Percentiles rank a stretch among this genome's conserved stretches.
These are phyloP conservation scores for Solanum hybrid DNA, from an alignment of 305 asterid species.

Conservation along the genomic window DNA sequence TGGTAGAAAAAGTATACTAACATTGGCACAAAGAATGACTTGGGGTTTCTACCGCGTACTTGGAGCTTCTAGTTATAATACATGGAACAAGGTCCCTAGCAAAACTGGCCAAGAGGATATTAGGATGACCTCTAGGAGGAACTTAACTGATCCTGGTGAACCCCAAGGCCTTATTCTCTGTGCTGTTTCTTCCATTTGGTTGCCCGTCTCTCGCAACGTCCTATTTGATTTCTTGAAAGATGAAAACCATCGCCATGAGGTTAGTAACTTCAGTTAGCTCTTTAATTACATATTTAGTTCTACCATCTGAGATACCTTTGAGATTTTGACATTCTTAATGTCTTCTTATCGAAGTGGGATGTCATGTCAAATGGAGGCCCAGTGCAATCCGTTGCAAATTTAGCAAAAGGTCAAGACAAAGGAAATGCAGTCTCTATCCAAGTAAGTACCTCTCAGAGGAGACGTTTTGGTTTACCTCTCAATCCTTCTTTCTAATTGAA, in stretches of 20 bases:
- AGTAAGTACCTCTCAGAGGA: constrained; percentile 31
- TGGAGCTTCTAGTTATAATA: constrained; percentile 59
- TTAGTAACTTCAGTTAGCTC: background rate
- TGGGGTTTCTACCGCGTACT: constrained; percentile 51
- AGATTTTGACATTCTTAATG: background rate
- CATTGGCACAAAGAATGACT: constrained; percentile 75
- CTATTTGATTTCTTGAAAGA: constrained; percentile 73
- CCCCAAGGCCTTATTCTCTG: constrained; percentile 60
- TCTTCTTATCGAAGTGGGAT: constrained; percentile 47
- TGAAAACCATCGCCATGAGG: constrained; percentile 65
- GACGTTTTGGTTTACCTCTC: background rate
- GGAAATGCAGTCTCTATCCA: constrained; percentile 63
- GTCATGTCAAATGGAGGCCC: constrained; percentile 33
- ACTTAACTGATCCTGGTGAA: constrained; percentile 60
- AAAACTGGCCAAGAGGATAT: constrained; percentile 57
- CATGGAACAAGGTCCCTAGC: constrained; percentile 60
- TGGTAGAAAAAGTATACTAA: constrained; percentile 72
- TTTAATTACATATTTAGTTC: background rate
- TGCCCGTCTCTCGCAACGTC: constrained; percentile 53
- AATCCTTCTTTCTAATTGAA: background rate
- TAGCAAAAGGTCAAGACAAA: constrained; percentile 73
- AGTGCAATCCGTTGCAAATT: constrained; percentile 44
- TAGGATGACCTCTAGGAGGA: constrained; percentile 57
- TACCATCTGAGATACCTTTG: background rate
- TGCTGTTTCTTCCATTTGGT: constrained; percentile 64